A percentile compares a stretch with the other conserved stretches of the same genome.
Conservation (phyloP, 176 grass and related monocot genomes). For the Areca catechu region DNA sequence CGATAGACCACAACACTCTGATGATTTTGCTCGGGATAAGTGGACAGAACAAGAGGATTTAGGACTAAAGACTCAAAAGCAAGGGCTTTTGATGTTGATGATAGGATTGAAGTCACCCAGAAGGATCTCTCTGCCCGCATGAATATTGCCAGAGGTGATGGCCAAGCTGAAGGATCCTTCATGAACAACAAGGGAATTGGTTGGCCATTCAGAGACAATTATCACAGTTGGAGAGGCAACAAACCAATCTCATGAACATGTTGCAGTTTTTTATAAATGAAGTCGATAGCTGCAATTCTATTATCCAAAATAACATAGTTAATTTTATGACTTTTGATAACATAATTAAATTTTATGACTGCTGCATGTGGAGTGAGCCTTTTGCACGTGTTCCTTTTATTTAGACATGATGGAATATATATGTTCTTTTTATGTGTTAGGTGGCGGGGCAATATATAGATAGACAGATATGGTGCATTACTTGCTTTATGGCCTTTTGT, state of each 20-base stretch:
- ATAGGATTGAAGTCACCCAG: constrained; percentile 37
- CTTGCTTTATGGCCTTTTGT: no score
- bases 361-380: no score
- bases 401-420: no score
- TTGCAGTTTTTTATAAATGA: constrained; percentile 41
- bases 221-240: constrained; percentile 83
- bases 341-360: no score
- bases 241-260: constrained; percentile 94
- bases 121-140: constrained; percentile 41
- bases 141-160: constrained; percentile 24
- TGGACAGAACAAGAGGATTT: constrained; percentile 61
- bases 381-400: no score
- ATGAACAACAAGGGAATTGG: constrained; percentile 79
- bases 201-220: constrained; percentile 77
- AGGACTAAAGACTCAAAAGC: constrained; percentile 49
- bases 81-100: constrained; percentile 50
- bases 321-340: no score
- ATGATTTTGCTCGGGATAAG: constrained; percentile 14
- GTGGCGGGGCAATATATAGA: no score
- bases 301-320: no score
- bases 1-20: constrained; percentile 8
- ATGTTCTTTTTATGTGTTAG: no score
- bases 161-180: constrained; percentile 47
- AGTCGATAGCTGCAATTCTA: no score
- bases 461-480: no score